Percentiles rank a stretch among this genome's conserved stretches.
phyloP scores from a whole-genome alignment of 139 green algal species.

The Raphidocelis subcapitata region DNA sequence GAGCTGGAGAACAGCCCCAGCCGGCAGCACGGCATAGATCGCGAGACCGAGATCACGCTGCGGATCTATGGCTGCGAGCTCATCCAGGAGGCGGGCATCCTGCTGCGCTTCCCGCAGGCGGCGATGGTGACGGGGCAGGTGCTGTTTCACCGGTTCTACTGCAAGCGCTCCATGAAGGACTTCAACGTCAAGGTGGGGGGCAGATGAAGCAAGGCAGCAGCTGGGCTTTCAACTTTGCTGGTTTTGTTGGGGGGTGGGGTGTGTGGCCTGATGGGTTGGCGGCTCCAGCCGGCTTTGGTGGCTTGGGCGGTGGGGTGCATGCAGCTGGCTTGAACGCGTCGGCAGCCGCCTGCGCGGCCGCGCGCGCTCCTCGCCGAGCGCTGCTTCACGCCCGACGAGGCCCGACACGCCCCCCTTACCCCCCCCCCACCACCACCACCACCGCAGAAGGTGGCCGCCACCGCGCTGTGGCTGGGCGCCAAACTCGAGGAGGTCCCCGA shows the following conservation, averaged over 20 bases:
- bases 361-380: no score
- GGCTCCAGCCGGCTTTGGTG: no score
- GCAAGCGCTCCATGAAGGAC: conserved; percentile 80
- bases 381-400: no score
- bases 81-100: conserved; percentile 64
- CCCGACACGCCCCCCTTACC: no score
- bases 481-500: conserved; percentile 89
- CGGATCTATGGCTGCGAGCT: conserved; percentile 81
- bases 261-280: no score
- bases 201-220: no score
- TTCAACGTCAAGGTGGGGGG: conserved; percentile 80
- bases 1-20: conserved; percentile 70
- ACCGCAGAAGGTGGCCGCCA: conserved; percentile 66
- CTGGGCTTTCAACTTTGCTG: no score
- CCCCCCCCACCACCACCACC: no score
- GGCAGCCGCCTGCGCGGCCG: no score
- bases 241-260: no score
- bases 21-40: conserved; percentile 69
- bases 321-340: no score
- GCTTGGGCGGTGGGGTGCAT: no score
- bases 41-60: conserved; percentile 65
- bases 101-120: conserved; percentile 77
- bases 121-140: conserved; percentile 90
- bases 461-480: conserved; percentile 71
- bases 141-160: conserved; percentile 94